phyloP scores from a whole-genome alignment of 2,329 filamentous ascomycete genomes.

The Tolypocladium cylindrosporum region DNA sequence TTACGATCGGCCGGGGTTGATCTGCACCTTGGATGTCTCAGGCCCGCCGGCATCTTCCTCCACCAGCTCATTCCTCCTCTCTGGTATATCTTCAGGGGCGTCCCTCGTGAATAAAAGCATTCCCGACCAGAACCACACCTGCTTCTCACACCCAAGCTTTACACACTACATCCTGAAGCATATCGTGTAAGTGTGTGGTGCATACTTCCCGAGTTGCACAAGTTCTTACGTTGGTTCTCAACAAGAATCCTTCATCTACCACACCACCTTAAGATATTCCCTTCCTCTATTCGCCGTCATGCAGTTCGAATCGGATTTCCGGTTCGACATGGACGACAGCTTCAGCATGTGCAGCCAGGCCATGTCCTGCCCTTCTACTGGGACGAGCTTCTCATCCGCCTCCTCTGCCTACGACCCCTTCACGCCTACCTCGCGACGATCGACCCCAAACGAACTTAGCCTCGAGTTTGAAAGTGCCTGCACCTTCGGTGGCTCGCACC shows the following conservation, averaged over 20 bases:
- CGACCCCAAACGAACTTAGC: conserved; percentile 27
- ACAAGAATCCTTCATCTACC: not conserved
- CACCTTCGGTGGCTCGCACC: conserved; percentile 13
- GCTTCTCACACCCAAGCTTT: conserved; percentile 2
- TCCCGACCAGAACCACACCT: conserved; percentile 20
- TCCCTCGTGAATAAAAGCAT: conserved; percentile 24
- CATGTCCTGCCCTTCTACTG: conserved; percentile 24
- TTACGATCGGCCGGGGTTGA: conserved; percentile 22
- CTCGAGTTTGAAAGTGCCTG: conserved; percentile 27
- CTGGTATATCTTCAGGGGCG: conserved; percentile 30
- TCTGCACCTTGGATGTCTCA: conserved; percentile 26
- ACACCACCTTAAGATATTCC: not conserved
- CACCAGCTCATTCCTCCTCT: conserved; percentile 25
- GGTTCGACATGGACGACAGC: conserved; percentile 29
- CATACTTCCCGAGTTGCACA: not conserved
- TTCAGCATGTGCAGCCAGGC: conserved; percentile 26
- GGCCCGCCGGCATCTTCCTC: conserved; percentile 18
- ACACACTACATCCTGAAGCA: not conserved
- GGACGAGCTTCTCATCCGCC: conserved; percentile 28
- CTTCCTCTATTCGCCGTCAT: conserved; percentile 15
- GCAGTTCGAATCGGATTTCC: conserved; percentile 28
- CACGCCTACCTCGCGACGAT: conserved; percentile 34
- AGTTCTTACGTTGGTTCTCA: not conserved
- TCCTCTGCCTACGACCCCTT: conserved; percentile 32
- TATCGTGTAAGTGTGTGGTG: not conserved